phyloP scores from a whole-genome alignment of 768 basidiomycete genomes.

The Mrakia frigida region DNA sequence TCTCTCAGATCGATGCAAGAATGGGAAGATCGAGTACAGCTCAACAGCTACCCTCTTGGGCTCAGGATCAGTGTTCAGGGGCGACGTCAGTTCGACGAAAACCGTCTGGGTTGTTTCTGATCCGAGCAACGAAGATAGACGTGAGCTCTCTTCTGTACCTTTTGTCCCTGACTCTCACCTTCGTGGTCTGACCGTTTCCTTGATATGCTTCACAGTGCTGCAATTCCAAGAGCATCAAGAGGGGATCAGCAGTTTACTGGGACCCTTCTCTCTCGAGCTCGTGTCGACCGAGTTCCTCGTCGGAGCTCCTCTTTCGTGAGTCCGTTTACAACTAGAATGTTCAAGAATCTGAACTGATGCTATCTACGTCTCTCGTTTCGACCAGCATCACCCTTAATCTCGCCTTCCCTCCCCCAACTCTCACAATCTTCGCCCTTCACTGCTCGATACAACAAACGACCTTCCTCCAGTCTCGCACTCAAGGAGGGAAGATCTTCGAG shows the following conservation, averaged over 20 bases:
- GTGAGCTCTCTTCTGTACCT: not conserved
- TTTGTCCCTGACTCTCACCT: not conserved
- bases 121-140: not conserved
- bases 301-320: not conserved
- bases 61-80: not conserved
- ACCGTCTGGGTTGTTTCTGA: not conserved
- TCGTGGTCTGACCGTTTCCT: not conserved
- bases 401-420: not conserved
- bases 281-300: not conserved
- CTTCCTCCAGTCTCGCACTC: not conserved
- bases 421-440: not conserved
- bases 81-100: not conserved
- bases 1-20: constrained; percentile 10
- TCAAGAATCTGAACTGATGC: not conserved
- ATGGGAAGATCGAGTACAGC: not conserved
- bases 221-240: constrained; percentile 62
- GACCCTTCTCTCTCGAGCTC: not conserved
- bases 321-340: no score
- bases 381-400: not conserved
- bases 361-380: not conserved
- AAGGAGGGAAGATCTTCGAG: not conserved
- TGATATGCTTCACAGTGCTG: not conserved
- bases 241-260: constrained; percentile 45
- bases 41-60: not conserved
- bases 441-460: not conserved